A percentile compares a stretch with the other conserved stretches of the same genome.
Conservation (phyloP, 176 grass and related monocot species). For the Dactylis glomerata region DNA sequence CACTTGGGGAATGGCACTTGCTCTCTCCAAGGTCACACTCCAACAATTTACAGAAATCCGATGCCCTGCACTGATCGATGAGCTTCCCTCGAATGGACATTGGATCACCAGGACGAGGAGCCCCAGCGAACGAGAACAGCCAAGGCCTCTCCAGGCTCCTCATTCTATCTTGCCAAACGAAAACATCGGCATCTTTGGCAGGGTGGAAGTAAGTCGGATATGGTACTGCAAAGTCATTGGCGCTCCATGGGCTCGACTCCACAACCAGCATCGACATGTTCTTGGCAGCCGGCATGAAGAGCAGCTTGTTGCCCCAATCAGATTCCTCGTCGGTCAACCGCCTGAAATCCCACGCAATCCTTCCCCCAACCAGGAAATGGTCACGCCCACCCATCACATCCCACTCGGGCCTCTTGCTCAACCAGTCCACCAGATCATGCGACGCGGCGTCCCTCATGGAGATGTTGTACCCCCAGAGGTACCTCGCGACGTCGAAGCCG, state of each 20-base stretch:
- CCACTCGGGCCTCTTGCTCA: constrained; percentile 81
- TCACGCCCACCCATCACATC: constrained; percentile 85
- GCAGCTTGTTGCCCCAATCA: constrained; percentile 93
- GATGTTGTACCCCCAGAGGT: constrained; percentile 91
- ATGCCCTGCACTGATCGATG: constrained; percentile 82
- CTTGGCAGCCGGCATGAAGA: constrained; percentile 77
- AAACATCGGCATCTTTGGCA: constrained; percentile 80
- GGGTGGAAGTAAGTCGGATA: constrained; percentile 97
- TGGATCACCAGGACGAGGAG: constrained; percentile 83
- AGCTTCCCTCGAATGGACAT: constrained; percentile 83
- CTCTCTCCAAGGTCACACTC: constrained; percentile 95
- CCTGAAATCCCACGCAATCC: constrained; percentile 99
- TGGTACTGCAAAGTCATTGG: constrained; percentile 87
- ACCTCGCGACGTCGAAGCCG: constrained; percentile 78
- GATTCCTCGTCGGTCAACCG: constrained; percentile 59
- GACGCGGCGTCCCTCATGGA: constrained; percentile 71
- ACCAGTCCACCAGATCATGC: constrained; percentile 87
- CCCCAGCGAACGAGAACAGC: constrained; percentile 91
- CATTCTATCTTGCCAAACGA: constrained; percentile 92
- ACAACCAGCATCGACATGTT: constrained; percentile 99
- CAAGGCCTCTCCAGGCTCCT: constrained; percentile 71
- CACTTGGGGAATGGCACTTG: constrained; percentile 90
- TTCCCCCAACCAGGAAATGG: constrained; percentile 87
- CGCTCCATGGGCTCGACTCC: constrained; percentile 92
- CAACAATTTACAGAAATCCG: constrained; percentile 69